Evolutionary conservation across 2,329 filamentous ascomycete species (phyloP).

Genomic region (Xylaria sp.): DNA sequence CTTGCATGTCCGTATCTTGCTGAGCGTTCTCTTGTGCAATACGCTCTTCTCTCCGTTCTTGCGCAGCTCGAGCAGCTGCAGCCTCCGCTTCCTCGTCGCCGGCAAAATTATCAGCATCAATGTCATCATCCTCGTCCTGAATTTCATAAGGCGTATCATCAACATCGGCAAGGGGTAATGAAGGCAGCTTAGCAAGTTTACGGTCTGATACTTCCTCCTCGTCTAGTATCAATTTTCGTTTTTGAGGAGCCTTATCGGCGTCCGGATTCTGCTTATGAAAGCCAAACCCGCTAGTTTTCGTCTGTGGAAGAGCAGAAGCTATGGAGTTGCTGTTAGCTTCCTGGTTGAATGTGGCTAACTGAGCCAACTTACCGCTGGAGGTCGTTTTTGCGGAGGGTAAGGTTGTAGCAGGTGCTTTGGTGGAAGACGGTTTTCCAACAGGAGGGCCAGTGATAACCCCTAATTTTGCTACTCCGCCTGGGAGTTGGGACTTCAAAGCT

Average conservation of each 20-base stretch:
- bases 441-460: slow-evolving; percentile 57
- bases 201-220: slow-evolving; percentile 88
- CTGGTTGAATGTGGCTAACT: slow-evolving; percentile 3
- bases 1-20: slow-evolving; percentile 56
- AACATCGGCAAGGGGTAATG: slow-evolving; percentile 72
- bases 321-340: slow-evolving; percentile 43
- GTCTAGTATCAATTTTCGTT: slow-evolving; percentile 83
- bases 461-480: slow-evolving; percentile 64
- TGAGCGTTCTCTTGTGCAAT: slow-evolving; percentile 64
- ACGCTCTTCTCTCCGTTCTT: slow-evolving; percentile 82
- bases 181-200: slow-evolving; percentile 90
- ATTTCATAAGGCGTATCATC: slow-evolving; percentile 70
- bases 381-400: slow-evolving; percentile 45
- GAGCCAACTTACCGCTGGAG: slow-evolving; percentile 50
- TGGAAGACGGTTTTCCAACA: slow-evolving; percentile 47
- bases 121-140: slow-evolving; percentile 71
- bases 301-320: slow-evolving; percentile 70
- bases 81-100: slow-evolving; percentile 88
- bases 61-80: slow-evolving; percentile 84
- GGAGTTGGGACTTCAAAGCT: slow-evolving; percentile 65
- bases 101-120: slow-evolving; percentile 79
- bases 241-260: slow-evolving; percentile 71
- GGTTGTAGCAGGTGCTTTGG: slow-evolving; percentile 3
- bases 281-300: slow-evolving; percentile 85
- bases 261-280: slow-evolving; percentile 76